Percentiles rank a stretch among this genome's conserved stretches.
These are phyloP conservation scores for Paramecium caudatum DNA, from an alignment of 73 alveolate species.

Conservation along the genomic window DNA sequence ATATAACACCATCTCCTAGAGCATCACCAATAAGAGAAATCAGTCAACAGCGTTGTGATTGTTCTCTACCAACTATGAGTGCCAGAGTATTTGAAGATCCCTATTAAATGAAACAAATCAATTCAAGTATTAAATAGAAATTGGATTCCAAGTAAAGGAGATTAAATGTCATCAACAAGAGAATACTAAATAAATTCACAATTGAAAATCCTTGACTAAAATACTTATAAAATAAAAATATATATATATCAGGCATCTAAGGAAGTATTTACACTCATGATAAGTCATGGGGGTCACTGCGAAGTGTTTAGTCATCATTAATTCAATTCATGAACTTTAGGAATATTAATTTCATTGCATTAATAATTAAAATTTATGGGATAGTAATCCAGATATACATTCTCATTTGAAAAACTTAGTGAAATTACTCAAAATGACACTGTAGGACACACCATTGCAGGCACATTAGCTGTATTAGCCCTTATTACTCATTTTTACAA, in stretches of 20 bases:
- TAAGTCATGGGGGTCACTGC: conserved; percentile 65
- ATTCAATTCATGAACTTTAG: no score
- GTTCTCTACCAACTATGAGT: conserved; percentile 13
- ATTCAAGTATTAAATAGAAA: background rate
- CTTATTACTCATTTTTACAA: background rate
- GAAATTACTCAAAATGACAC: background rate
- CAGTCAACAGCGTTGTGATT: background rate
- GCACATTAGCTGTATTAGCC: background rate
- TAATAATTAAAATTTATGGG: background rate
- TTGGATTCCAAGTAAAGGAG: conserved; percentile 1
- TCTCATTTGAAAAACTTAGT: background rate
- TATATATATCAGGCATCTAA: conserved; percentile 58
- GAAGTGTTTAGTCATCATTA: conserved; percentile 52
- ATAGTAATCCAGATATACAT: background rate
- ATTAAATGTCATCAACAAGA: conserved; percentile 31
- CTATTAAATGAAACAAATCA: background rate
- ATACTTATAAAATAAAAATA: conserved; percentile 23
- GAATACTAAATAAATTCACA: conserved; percentile 31
- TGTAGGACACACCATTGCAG: background rate
- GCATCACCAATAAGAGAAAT: background rate
- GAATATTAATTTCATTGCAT: no score
- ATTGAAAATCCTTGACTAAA: no score
- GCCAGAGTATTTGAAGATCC: conserved; percentile 11
- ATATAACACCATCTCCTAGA: conserved; percentile 1
- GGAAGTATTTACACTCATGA: conserved; percentile 52